Evolutionary conservation across 192 early-diverging fungal genomes (phyloP).

Genomic region (Coemansia sp.): DNA sequence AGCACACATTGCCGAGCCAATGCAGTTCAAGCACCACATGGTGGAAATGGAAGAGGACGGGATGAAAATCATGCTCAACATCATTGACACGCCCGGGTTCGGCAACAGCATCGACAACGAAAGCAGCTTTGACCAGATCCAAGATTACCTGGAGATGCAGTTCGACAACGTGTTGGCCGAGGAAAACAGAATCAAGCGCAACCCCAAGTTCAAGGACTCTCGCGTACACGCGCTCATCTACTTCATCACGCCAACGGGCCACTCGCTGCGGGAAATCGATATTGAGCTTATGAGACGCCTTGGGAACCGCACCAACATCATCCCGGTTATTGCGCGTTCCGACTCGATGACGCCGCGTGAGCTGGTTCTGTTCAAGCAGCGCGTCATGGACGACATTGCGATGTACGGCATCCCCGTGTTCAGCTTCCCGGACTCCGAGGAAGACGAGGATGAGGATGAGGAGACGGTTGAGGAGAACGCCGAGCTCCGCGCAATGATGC

Average conservation of each 20-base stretch:
- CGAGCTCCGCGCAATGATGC: slow-evolving; percentile 85
- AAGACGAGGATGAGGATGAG: slow-evolving; percentile 99
- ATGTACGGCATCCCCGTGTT: slow-evolving; percentile 96
- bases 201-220: slow-evolving; percentile 90
- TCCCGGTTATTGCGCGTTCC: slow-evolving; percentile 93
- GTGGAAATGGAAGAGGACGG: slow-evolving; percentile 99
- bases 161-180: slow-evolving; percentile 93
- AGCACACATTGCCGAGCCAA: slow-evolving; percentile 83
- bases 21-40: slow-evolving; percentile 83
- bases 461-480: slow-evolving; percentile 98
- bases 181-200: slow-evolving; percentile 81
- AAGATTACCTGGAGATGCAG: slow-evolving; percentile 90
- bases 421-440: slow-evolving; percentile 93
- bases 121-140: slow-evolving; percentile 86
- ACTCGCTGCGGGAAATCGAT: slow-evolving; percentile 94
- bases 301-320: slow-evolving; percentile 90
- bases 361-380: slow-evolving; percentile 83
- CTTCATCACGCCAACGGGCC: slow-evolving; percentile 97
- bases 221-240: slow-evolving; percentile 95
- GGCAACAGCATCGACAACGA: slow-evolving; percentile 97
- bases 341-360: slow-evolving; percentile 91
- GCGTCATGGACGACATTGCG: slow-evolving; percentile 96
- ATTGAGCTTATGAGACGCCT: slow-evolving; percentile 90
- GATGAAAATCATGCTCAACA: slow-evolving; percentile 91
- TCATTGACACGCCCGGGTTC: slow-evolving; percentile 98